phyloP scores from a whole-genome alignment of 805 yeast species.

The Saccharomyces eubayanus region DNA sequence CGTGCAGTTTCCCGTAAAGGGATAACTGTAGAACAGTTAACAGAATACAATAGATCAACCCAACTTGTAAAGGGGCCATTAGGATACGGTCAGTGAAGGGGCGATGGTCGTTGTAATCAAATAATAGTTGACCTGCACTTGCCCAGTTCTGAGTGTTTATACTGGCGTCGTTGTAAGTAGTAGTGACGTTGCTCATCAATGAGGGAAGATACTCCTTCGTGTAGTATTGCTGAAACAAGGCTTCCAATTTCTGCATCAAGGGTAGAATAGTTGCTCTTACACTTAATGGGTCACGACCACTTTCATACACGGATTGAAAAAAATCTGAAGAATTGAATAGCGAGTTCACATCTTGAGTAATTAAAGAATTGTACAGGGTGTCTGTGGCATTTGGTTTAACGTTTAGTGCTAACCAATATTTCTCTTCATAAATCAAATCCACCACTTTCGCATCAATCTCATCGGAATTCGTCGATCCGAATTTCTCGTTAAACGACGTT shows the following conservation, averaged over 20 bases:
- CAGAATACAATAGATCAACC: slow-evolving; percentile 63
- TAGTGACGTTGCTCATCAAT: slow-evolving; percentile 23
- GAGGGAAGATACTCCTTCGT: slow-evolving; percentile 17
- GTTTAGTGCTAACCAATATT: slow-evolving; percentile 57
- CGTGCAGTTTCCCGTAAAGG: slow-evolving; percentile 49
- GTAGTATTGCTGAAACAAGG: slow-evolving; percentile 18
- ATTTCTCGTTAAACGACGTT: slow-evolving; percentile 19
- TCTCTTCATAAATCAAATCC: slow-evolving; percentile 42
- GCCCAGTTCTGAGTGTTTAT: slow-evolving; percentile 17
- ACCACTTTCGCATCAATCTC: slow-evolving; percentile 33
- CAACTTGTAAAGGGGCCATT: slow-evolving; percentile 65
- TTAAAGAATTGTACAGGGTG: slow-evolving; percentile 19
- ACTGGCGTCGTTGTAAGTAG: slow-evolving; percentile 3
- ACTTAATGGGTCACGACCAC: slow-evolving; percentile 53
- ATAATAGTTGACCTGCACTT: slow-evolving; percentile 28
- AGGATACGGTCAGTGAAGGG: slow-evolving; percentile 45
- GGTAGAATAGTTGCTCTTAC: slow-evolving; percentile 41
- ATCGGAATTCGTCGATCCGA: slow-evolving; percentile 12
- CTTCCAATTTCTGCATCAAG: slow-evolving; percentile 33
- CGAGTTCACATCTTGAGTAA: slow-evolving; percentile 8
- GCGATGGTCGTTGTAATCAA: slow-evolving; percentile 37
- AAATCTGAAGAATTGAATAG: slow-evolving; percentile 17
- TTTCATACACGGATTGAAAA: slow-evolving; percentile 43
- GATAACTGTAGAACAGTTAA: slow-evolving; percentile 63
- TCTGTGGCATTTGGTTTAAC: slow-evolving; percentile 42